Base-by-base conservation (phyloP, 2,329 filamentous ascomycete genomes). In the Ophioceras dolichostomum region DNA sequence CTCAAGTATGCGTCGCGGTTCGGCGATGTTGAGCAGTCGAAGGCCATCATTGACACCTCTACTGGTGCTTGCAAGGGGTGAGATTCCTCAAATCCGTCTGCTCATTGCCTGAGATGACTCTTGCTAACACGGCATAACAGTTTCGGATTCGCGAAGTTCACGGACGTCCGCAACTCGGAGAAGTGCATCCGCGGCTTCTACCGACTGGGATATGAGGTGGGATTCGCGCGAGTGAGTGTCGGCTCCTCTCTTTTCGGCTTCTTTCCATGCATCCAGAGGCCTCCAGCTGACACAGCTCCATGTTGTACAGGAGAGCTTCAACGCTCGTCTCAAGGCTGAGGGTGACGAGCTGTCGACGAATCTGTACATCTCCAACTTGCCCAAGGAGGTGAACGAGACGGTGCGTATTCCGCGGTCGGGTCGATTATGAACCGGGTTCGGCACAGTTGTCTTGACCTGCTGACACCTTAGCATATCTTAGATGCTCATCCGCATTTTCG, bases 91-190 rank as follows among this genome's bases (percentile, higher is more conserved):
- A n/a, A n/a, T n/a, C n/a, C n/a, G n/a, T n/a, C n/a, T n/a, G n/a
- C n/a, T 42, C 36, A 19, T 34, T 32, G 35, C 43, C 32, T 40
- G 42, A 41, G 53, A 31, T 64, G 41, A 65, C 45, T 9, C 7
- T 27, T 33, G 14, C 8, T n/a, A 31, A n/a, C n/a, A n/a, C n/a
- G n/a, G n/a, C n/a, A 12, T 18, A 39, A 14, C 49, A 96, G 91
- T 12, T 98, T 96, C 54, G 91, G 91, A 5, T 98, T 98, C 56
- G 89, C 94, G 58, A 94, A 95, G 60, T 98, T 94, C 58, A 83
- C 74, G 57, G 82, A 84, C 49, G 83, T 83, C 44, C 78, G 80
- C 39, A 80, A 95, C 47, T 94, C 91, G 10, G 88, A 96, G 64
- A 83, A 87, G 53, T 96, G 91, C 58, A 98, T 98, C 53, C 84